A percentile compares a stretch with the other conserved stretches of the same genome.
These are phyloP conservation scores for Flaveria robusta DNA, from an alignment of 129 eudicot genomes.

Conservation along the genomic window DNA sequence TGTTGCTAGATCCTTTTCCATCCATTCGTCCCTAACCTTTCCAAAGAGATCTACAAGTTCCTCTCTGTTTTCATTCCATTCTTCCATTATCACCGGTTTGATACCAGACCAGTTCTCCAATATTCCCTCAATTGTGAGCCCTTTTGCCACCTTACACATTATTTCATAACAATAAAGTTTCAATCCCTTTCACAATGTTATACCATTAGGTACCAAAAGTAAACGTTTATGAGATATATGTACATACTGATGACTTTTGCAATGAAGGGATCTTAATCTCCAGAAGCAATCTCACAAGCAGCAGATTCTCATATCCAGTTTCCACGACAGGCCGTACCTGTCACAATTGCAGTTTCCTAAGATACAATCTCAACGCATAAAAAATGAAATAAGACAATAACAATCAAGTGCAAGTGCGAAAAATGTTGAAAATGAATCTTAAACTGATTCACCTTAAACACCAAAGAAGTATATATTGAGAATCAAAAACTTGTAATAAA, in stretches of 20 bases:
- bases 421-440: too few relatives aligned
- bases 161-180: conserved; percentile 31
- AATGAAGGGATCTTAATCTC: conserved; percentile 72
- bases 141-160: conserved; percentile 74
- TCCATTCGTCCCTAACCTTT: conserved; percentile 96
- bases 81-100: conserved; percentile 80
- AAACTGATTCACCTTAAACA: neutral
- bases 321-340: conserved; percentile 98
- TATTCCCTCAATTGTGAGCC: conserved; percentile 74
- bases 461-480: neutral
- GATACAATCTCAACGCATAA: neutral
- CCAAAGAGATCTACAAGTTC: conserved; percentile 83
- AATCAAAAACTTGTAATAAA: too few relatives aligned
- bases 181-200: conserved; percentile 4
- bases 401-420: neutral
- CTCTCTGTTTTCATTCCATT: conserved; percentile 81
- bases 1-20: conserved; percentile 77
- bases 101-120: conserved; percentile 72
- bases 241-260: conserved; percentile 78
- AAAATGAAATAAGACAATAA: neutral
- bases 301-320: conserved; percentile 92
- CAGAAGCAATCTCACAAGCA: conserved; percentile 89
- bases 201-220: conserved; percentile 6
- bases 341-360: conserved; percentile 32
- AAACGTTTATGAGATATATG: conserved; percentile 3